Percentiles rank a stretch among this genome's conserved stretches.
These are phyloP conservation scores for Trichodelitschia bisporula DNA, from an alignment of 495 filamentous ascomycete species.

Conservation along the genomic window DNA sequence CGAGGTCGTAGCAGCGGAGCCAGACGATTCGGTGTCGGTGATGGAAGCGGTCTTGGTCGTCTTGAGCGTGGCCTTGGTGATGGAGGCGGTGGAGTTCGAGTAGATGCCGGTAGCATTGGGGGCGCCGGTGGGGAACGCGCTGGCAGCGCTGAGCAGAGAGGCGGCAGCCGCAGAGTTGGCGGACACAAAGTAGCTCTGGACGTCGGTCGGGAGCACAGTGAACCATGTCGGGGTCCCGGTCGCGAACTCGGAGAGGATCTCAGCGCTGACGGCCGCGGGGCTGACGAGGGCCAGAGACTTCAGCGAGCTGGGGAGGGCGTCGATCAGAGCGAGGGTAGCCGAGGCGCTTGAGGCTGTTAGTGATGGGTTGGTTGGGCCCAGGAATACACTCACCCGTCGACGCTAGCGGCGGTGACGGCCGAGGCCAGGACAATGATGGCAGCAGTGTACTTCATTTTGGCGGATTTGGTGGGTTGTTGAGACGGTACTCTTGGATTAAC, in stretches of 20 bases:
- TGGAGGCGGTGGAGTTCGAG: conserved; percentile 3
- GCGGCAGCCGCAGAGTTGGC: conserved; percentile 1
- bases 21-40: conserved; percentile 1
- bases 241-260: conserved; percentile 4
- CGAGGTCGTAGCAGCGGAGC: conserved; percentile 1
- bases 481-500: too few relatives aligned
- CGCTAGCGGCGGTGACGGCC: too few relatives aligned
- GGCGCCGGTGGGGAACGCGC: too few relatives aligned
- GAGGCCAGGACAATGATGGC: too few relatives aligned
- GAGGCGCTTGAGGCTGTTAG: background rate
- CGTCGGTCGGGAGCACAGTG: conserved; percentile 8
- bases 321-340: conserved; percentile 1
- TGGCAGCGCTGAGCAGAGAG: background rate
- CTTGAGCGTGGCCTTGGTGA: background rate
- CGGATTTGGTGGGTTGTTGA: too few relatives aligned
- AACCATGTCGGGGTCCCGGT: conserved; percentile 9
- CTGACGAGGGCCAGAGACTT: conserved; percentile 3
- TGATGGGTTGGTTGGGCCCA: too few relatives aligned
- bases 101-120: too few relatives aligned
- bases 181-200: conserved; percentile 7
- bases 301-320: conserved; percentile 5
- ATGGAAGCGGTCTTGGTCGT: background rate
- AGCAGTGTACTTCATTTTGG: too few relatives aligned
- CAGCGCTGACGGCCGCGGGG: conserved; percentile 3
- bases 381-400: too few relatives aligned